Percentiles rank a stretch among this genome's conserved stretches.
phyloP scores from a whole-genome alignment of 2,329 filamentous ascomycete species.

The Lecanicillium sp. region DNA sequence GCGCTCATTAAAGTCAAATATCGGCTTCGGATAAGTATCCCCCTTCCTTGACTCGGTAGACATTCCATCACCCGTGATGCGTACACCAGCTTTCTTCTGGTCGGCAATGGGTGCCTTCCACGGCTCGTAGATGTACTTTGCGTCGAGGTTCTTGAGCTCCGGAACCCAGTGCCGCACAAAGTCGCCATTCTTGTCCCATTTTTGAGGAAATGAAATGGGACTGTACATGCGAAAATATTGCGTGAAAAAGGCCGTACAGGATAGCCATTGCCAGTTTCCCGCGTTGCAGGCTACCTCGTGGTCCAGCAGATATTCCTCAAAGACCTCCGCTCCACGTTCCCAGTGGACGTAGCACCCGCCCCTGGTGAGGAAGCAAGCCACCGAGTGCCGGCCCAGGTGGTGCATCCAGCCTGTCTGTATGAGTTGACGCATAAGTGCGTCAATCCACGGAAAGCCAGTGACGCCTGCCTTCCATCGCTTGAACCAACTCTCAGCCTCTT shows the following conservation, averaged over 20 bases:
- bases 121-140: slow-evolving; percentile 72
- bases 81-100: slow-evolving; percentile 60
- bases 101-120: slow-evolving; percentile 65
- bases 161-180: slow-evolving; percentile 61
- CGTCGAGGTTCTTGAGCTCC: slow-evolving; percentile 52
- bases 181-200: slow-evolving; percentile 63
- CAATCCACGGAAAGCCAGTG: slow-evolving; percentile 76
- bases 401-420: slow-evolving; percentile 70
- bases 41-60: slow-evolving; percentile 25
- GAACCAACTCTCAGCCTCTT: slow-evolving; percentile 58
- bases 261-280: slow-evolving; percentile 74
- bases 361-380: slow-evolving; percentile 73
- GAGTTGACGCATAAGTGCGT: slow-evolving; percentile 72
- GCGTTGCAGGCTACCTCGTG: slow-evolving; percentile 67
- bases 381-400: slow-evolving; percentile 68
- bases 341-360: slow-evolving; percentile 73
- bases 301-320: slow-evolving; percentile 68
- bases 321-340: slow-evolving; percentile 72
- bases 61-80: slow-evolving; percentile 48
- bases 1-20: slow-evolving; percentile 65
- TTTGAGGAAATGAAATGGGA: slow-evolving; percentile 64
- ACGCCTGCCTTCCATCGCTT: slow-evolving; percentile 59
- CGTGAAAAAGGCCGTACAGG: slow-evolving; percentile 66
- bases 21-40: slow-evolving; percentile 61
- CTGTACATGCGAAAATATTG: slow-evolving; percentile 66